Evolutionary conservation across 352 stramenopile genomes (phyloP), one percentile per base, ranked within the genome.

Genomic region (Globisporangium cylindrosporum): DNA sequence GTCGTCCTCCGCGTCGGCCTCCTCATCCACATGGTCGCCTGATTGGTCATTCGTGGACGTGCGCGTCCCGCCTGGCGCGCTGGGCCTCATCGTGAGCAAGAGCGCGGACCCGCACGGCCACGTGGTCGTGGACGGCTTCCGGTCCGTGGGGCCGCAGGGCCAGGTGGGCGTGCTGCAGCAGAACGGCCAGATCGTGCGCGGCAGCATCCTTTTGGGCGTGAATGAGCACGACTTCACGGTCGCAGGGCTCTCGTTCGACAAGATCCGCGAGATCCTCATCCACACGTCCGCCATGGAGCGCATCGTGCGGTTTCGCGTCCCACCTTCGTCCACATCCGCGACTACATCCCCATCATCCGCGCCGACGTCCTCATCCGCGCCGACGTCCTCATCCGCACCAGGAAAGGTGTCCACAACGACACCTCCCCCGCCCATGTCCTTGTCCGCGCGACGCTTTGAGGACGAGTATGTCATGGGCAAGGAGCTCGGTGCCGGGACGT

Each of bases 31-130:
- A 18, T 82, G 75, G 71, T 32, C 59, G 24, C 27, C 59, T 3
- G 9, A 41, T 9, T 82, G 75, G 71, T 77, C 75, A 25, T 72
- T 80, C 64, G 83, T 95, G 43, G 81, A 90, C 62, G 78, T 95
- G 57, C 73, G 74, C 32, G 88, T 93, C 29, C 82, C 83, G 10
- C 69, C 84, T 1, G 87, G 87, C 0, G 82, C 88, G 1, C 74
- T 95, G 1, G 88, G 85, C 0, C 84, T 95, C 32, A 84, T 95
- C 69, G 83, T 95, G 38, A 93, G 82, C 58, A 88, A 92, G 64
- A 76, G 61, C 67, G 32, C 65, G 20, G 49, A 74, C 49, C 64
- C 74, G 36, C 70, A 75, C 46, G 67, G 54, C 38, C 77, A 86
- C 61, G 80, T 91, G 27, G 68, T 94, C 18, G 82, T 95, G 36